phyloP scores from a whole-genome alignment of 306 rosid genomes.

The Ziziphus jujuba region DNA sequence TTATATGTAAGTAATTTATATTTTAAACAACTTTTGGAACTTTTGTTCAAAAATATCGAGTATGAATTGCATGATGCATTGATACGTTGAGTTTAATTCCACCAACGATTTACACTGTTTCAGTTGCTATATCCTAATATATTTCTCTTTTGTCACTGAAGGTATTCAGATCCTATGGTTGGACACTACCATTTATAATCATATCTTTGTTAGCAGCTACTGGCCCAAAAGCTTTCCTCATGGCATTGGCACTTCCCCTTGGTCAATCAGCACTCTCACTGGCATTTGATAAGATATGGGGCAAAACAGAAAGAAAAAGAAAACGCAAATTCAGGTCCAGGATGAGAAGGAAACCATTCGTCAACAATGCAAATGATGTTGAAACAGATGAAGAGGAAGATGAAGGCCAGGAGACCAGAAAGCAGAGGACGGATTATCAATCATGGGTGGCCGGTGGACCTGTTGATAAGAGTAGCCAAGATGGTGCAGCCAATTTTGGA shows the following conservation, averaged over 20 bases:
- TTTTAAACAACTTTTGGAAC: too few species aligned
- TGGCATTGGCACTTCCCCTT: slow-evolving; percentile 90
- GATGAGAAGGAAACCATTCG: slow-evolving; percentile 44
- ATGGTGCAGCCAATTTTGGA: slow-evolving; percentile 42
- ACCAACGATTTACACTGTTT: slow-evolving; percentile 4
- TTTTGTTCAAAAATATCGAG: background rate
- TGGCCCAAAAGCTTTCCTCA: slow-evolving; percentile 90
- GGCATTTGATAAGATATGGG: slow-evolving; percentile 81
- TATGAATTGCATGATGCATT: background rate
- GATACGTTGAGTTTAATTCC: slow-evolving; percentile 1
- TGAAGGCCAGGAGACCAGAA: slow-evolving; percentile 38
- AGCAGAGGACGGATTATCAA: slow-evolving; percentile 50
- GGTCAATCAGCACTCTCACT: slow-evolving; percentile 74
- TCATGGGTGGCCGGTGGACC: slow-evolving; percentile 74
- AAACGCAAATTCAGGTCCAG: slow-evolving; percentile 56
- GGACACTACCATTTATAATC: slow-evolving; percentile 71
- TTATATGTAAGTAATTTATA: too few species aligned
- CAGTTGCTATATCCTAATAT: slow-evolving; percentile 16
- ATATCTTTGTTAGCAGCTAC: slow-evolving; percentile 49
- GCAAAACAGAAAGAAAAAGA: slow-evolving; percentile 40
- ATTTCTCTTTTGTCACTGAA: slow-evolving; percentile 42
- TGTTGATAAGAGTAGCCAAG: slow-evolving; percentile 32
- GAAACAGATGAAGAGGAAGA: slow-evolving; percentile 38
- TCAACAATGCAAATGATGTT: slow-evolving; percentile 22
- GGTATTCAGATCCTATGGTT: slow-evolving; percentile 86